Base-by-base conservation (phyloP, 768 basidiomycete species). In the Gautieria morchelliformis region DNA sequence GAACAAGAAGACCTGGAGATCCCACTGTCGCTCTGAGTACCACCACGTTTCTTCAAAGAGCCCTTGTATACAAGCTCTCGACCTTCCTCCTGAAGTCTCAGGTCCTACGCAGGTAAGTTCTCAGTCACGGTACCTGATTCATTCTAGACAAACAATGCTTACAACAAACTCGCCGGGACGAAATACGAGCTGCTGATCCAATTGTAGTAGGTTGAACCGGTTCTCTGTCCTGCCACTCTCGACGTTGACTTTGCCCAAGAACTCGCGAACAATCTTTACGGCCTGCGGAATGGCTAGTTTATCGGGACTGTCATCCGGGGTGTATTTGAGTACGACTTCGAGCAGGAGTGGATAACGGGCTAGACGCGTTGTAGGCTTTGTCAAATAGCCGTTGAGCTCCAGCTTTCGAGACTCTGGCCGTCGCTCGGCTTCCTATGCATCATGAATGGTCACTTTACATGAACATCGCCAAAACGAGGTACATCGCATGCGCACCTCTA, bases 141-240 rank as follows among this genome's bases (percentile, higher is more conserved):
- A 37, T 37, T 37, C 2, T 9, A 37, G 40, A 56, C n/a, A 30
- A 46, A 32, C 39, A 40, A 27, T 53, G 76, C 88, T 66, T 61
- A 93, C 92, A 69, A 94, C 89, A 70, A 86, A 78, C 67, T 98
- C 95, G 50, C 90, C 91, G 7, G 85, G 90, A 59, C 87, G 82
- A 72, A 93, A 97, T 39, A 87, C 74, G 41, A 99, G 74, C 72
- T 97, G 93, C 66, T 88, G 85, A 64, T 96, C 92, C 39, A 99
- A 77, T 71, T 99, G 95, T 53, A 91, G 74, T 54, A 99, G 75
- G 68, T 96, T 96, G 75, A 98, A 97, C 59, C 93, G 77, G 67
- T 97, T 98, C 74, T 98, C 96, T 42, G 92, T 83, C 74, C 87
- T 93, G 19, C 96, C 96, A 7, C 89, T 92, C 72, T 97, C 95